A percentile compares a stretch with the other conserved stretches of the same genome.
Evolutionary conservation across 2,329 filamentous ascomycete genomes (phyloP).

Genomic region (Cladophialophora chaetospira): DNA sequence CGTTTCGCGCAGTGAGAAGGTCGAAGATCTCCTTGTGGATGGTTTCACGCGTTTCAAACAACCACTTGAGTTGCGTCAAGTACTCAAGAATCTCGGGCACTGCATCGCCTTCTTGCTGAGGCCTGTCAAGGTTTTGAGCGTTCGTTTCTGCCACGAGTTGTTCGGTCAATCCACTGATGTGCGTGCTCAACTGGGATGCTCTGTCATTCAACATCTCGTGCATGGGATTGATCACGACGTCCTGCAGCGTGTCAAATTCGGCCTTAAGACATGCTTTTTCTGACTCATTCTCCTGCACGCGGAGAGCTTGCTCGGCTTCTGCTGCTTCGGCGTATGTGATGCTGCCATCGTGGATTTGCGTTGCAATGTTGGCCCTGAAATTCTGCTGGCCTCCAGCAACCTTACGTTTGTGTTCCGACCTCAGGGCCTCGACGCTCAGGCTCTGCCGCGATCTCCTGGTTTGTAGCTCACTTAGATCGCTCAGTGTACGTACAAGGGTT

Average conservation of each 20-base stretch:
- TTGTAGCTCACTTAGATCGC: constrained; percentile 71
- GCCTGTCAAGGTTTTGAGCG: constrained; percentile 71
- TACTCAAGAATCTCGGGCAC: constrained; percentile 92
- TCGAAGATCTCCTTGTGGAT: constrained; percentile 85
- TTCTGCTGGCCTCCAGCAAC: constrained; percentile 64
- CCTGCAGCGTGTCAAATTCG: constrained; percentile 83
- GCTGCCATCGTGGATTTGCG: constrained; percentile 73
- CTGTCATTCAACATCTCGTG: constrained; percentile 77
- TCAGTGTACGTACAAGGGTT: constrained; percentile 70
- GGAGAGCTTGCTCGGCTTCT: constrained; percentile 74
- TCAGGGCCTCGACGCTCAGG: constrained; percentile 54
- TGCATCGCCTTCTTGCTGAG: constrained; percentile 93
- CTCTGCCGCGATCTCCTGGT: constrained; percentile 60
- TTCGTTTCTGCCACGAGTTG: constrained; percentile 73
- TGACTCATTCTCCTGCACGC: constrained; percentile 67
- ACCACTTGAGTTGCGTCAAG: constrained; percentile 91
- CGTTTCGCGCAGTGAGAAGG: constrained; percentile 79
- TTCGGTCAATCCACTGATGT: constrained; percentile 74
- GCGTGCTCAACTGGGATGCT: constrained; percentile 70
- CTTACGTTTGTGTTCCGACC: constrained; percentile 55
- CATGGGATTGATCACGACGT: constrained; percentile 77
- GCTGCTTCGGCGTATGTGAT: constrained; percentile 83
- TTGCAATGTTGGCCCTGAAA: constrained; percentile 74
- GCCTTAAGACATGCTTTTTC: constrained; percentile 73
- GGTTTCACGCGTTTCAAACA: constrained; percentile 89